Percentiles rank a stretch among this genome's conserved stretches.
phyloP scores from a whole-genome alignment of 1,139 yeast species.

The Tardiomyces blankii region DNA sequence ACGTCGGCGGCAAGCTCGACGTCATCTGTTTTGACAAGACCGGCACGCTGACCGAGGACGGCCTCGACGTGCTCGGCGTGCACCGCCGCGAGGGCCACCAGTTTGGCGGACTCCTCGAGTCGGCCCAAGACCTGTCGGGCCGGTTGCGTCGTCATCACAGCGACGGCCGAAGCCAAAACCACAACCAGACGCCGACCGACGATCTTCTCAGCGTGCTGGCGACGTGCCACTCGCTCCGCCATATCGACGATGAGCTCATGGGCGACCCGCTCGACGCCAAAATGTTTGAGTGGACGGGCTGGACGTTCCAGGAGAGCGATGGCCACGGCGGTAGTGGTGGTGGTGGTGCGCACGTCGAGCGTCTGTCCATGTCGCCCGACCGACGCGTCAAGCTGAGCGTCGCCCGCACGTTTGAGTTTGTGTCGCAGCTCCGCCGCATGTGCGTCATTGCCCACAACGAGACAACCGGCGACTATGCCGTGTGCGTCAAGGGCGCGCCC shows the following conservation, averaged over 20 bases:
- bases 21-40: constrained; percentile 91
- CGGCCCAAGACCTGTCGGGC: constrained; percentile 21
- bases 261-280: constrained; percentile 93
- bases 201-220: constrained; percentile 39
- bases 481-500: constrained; percentile 93
- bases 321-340: constrained; percentile 25
- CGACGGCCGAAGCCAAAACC: not conserved
- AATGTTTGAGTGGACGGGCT: constrained; percentile 82
- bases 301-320: constrained; percentile 62
- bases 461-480: constrained; percentile 21
- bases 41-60: constrained; percentile 95
- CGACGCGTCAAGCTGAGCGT: constrained; percentile 39
- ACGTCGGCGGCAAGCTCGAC: constrained; percentile 89
- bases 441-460: constrained; percentile 53
- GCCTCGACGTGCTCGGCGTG: constrained; percentile 83
- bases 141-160: not conserved
- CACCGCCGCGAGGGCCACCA: constrained; percentile 39
- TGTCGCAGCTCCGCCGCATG: constrained; percentile 82
- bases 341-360: constrained; percentile 20
- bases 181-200: not conserved
- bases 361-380: constrained; percentile 15
- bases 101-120: constrained; percentile 35
- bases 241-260: constrained; percentile 64
- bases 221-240: constrained; percentile 77
- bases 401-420: constrained; percentile 70